phyloP scores from a whole-genome alignment of 805 yeast species.

The Starmerella riodocensis region DNA sequence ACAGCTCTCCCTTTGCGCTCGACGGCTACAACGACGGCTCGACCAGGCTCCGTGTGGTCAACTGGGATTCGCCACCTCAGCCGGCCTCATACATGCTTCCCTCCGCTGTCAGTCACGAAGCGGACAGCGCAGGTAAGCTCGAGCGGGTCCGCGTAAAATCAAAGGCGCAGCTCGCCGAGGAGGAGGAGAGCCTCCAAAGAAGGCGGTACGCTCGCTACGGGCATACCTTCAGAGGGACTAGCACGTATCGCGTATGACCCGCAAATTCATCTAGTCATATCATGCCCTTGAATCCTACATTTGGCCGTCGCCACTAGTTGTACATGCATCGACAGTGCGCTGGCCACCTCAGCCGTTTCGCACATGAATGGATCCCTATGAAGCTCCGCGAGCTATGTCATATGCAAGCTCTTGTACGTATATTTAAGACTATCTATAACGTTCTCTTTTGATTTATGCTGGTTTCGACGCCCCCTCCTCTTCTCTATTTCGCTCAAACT shows the following conservation, averaged over 20 bases:
- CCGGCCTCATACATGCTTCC: background rate
- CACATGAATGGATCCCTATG: no score
- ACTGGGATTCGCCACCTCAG: slow-evolving; percentile 6
- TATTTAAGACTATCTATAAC: no score
- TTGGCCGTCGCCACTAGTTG: no score
- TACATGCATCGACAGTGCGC: no score
- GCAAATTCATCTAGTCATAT: no score
- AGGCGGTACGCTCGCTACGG: slow-evolving; percentile 18
- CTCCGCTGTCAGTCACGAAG: background rate
- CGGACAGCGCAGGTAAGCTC: slow-evolving; percentile 1
- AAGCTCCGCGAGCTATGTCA: no score
- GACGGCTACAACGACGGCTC: slow-evolving; percentile 18
- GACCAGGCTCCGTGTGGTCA: slow-evolving; percentile 17
- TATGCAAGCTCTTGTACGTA: no score
- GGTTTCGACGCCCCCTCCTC: no score
- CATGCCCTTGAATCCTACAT: no score
- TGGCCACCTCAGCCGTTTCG: no score
- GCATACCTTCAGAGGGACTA: slow-evolving; percentile 7
- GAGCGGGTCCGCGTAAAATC: slow-evolving; percentile 16
- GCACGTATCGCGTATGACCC: background rate
- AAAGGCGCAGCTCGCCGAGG: slow-evolving; percentile 20
- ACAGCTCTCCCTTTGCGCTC: slow-evolving; percentile 9
- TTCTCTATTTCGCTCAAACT: no score
- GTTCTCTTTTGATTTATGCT: no score
- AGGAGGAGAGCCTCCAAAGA: slow-evolving; percentile 14